Evolutionary conservation across 2,329 filamentous ascomycete genomes (phyloP), one percentile per base, ranked within the genome.

Genomic region (Fusarium longipes): DNA sequence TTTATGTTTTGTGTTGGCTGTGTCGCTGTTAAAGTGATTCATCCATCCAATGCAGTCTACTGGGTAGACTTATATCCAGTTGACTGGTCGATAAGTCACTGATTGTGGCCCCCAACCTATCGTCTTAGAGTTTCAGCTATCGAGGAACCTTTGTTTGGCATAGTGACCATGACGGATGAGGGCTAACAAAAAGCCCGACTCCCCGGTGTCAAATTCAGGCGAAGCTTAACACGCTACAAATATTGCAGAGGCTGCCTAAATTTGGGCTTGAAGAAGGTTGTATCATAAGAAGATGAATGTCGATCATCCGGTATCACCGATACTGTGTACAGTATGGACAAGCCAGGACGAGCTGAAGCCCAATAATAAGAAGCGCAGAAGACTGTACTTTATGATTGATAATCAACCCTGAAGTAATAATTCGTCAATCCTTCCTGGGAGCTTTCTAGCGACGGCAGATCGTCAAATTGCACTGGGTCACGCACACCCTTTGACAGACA

Each of bases 401-500:
- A 57, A 54, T 63, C 38, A 40, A 43, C 20, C 22, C 38, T 57
- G 18, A 12, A 18, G 18, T 45, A 57, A 58, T n/a, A n/a, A n/a
- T n/a, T n/a, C n/a, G n/a, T 40, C n/a, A 33, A 57, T 38, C 38
- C 64, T 49, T 64, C 59, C 66, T 68, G 52, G 32, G 55, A 50
- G 30, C 45, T 49, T 40, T 63, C 61, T 63, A 50, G 36, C 12
- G 27, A 48, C 33, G 40, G 45, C 48, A 66, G 49, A 47, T 63
- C 48, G 27, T 22, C 32, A 29, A 29, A 33, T 43, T 38, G 5
- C 22, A 29, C 38, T 42, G 45, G 50, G 51, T 62, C 45, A 62
- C 60, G 42, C 65, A 62, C 65, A 65, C 65, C 65, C 56, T 68
- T 66, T 57, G 33, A 35, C 42, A 43, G 65, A 69, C 65, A 66